These are phyloP conservation scores for Fusarium zealandicum DNA, from an alignment of 2,329 filamentous ascomycete genomes.

Conservation along the genomic window DNA sequence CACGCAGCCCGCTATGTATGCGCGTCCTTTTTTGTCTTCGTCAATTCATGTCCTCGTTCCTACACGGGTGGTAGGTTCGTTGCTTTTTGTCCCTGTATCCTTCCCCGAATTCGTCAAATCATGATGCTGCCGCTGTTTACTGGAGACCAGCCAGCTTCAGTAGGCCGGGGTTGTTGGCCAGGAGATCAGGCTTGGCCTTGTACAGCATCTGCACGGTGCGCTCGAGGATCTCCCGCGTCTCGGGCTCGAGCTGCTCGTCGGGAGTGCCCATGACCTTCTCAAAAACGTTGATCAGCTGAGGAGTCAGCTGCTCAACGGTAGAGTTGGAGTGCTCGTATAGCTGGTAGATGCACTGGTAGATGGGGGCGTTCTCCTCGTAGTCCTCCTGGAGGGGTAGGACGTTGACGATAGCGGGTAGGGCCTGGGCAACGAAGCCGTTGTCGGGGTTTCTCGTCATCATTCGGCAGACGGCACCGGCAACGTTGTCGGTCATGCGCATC, in stretches of 20 bases:
- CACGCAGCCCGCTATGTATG: slow-evolving; percentile 21
- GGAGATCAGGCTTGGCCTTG: slow-evolving; percentile 46
- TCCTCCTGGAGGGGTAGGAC: slow-evolving; percentile 90
- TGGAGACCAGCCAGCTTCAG: slow-evolving; percentile 44
- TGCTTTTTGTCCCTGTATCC: slow-evolving; percentile 15
- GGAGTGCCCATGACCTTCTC: slow-evolving; percentile 75
- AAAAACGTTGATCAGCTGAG: slow-evolving; percentile 73
- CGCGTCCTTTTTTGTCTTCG: slow-evolving; percentile 29
- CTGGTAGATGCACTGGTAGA: slow-evolving; percentile 88
- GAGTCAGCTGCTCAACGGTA: slow-evolving; percentile 73
- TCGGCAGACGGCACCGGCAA: slow-evolving; percentile 86
- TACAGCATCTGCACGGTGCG: slow-evolving; percentile 64
- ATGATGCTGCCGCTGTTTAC: slow-evolving; percentile 28
- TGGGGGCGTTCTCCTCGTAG: slow-evolving; percentile 93
- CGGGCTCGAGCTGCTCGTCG: slow-evolving; percentile 76
- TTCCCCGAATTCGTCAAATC: slow-evolving; percentile 27
- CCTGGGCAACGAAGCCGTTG: slow-evolving; percentile 78
- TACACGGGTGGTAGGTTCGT: slow-evolving; percentile 20
- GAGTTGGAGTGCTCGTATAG: slow-evolving; percentile 77
- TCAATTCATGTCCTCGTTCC: slow-evolving; percentile 39
- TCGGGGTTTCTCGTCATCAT: slow-evolving; percentile 93
- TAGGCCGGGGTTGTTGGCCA: slow-evolving; percentile 44
- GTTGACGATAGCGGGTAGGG: slow-evolving; percentile 80
- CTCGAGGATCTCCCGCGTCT: slow-evolving; percentile 71
- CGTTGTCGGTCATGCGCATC: slow-evolving; percentile 88